Base-by-base conservation (phyloP, 371 early-diverging fungal species). In the Basidiobolus meristosporus region DNA sequence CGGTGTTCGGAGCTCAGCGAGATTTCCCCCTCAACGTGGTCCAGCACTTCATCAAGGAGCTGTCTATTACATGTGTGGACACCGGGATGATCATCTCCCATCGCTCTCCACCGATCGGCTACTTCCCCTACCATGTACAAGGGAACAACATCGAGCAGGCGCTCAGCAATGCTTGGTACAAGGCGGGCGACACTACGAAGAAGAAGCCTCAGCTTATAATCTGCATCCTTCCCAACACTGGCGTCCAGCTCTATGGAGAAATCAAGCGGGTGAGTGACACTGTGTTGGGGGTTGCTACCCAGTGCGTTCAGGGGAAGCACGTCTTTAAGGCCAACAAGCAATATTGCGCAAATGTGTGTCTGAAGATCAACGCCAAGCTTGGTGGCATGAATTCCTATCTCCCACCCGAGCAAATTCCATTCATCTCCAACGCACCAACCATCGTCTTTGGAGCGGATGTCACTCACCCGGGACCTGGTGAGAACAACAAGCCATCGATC, bases 401-500 rank as follows among this genome's bases (percentile, higher is more conserved):
- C 14, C 32, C 50, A 6, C 51, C 55, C 11, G 43, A 51, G 3
- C 53, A 62, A 28, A 56, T 68, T 9, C 60, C 63, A 1, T 79
- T 85, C 52, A 60, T 88, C 36, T 56, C 62, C 32, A 55, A 69
- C 28, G 57, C 67, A 12, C 79, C 87, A 1, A 93, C 91, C 3
- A 82, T 98, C 34, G 48, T 98, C n/a, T 61, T 98, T 48, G 98
- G 97, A 33, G 91, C 90, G 29, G 97, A 98, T 64, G 87, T 97
- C 9, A 80, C 88, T 2, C 89, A 89, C 43, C 82, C 89, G 31
- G 73, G 69, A 17, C 79, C 82, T 26, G 86, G 89, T 9, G 70
- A 78, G 28, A 56, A 59, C 32, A 63, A 60, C 38, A 65, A 70
- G 38, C 85, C 85, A n/a, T 87, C 88, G 7, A 84, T 98, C 47